Base-by-base conservation (phyloP, 2,329 filamentous ascomycete species). In the Rutstroemia sp. region DNA sequence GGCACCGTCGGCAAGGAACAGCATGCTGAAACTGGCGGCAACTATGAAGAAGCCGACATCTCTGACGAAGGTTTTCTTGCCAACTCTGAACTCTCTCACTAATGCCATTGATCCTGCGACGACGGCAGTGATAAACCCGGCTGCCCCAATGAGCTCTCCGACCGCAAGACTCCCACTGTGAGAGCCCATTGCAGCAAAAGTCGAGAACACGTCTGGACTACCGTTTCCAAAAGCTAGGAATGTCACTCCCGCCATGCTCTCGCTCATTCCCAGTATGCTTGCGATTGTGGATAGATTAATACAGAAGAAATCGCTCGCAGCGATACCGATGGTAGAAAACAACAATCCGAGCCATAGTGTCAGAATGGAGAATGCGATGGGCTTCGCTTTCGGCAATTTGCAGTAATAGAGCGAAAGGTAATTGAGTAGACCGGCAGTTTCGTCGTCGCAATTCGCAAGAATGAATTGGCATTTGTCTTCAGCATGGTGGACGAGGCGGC, bases 281-380 rank as follows among this genome's bases (percentile, higher is more conserved):
- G 94, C 86, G 65, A 99, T 94, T 12, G 94, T 97, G 71, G 89
- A 94, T 37, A 99, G 79, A 69, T 99, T 96, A 74, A 97, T 84
- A 73, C 92, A 97, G 74, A 99, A 94, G 76, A 99, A 99, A 74
- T 99, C 94, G 72, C 91, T 96, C 21, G 94, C 94, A 14, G 94
- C 94, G 62, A 99, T 96, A 58, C 94, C 94, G 62, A 99, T 96
- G 14, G 94, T 97, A 64, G 88, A 92, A 73, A 99, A 99, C 7
- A 99, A 82, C 54, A 97, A 75, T 39, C 83, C 88, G 6, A 96
- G 81, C 94, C 94, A 99, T 59, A 85, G 65, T 16, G 90, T 80
- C 47, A 99, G 77, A 44, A 95, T 75, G 21, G 77, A 69, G 67
- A 99, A 95, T n/a, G 88, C 90, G 47, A 95, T 62, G 0, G 88